Conservation (phyloP, 176 grass and related monocot species). For the Cymbopogon citratus region DNA sequence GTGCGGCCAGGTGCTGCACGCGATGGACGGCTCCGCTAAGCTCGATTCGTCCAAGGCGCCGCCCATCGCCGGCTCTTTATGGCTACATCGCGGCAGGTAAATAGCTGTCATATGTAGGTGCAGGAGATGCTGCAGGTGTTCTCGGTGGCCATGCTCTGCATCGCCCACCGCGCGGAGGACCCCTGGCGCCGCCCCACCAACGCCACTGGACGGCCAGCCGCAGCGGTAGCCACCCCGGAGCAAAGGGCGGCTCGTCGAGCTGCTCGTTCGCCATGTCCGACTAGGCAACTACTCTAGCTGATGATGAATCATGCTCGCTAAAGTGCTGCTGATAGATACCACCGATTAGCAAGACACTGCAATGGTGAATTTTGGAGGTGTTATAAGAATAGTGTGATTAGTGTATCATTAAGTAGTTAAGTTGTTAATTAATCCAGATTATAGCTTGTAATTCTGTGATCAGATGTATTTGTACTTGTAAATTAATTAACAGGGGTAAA, state of each 20-base stretch:
- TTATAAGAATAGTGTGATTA: slow-evolving; percentile 36
- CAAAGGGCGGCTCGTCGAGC: slow-evolving; percentile 56
- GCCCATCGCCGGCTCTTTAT: slow-evolving; percentile 72
- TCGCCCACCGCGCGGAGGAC: slow-evolving; percentile 58
- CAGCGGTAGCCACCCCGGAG: slow-evolving; percentile 29
- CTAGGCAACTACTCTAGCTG: slow-evolving; percentile 46
- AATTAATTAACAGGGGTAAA: slow-evolving; percentile 48
- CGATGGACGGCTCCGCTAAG: slow-evolving; percentile 25
- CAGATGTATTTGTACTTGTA: slow-evolving; percentile 43
- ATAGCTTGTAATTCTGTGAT: slow-evolving; percentile 11
- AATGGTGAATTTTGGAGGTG: slow-evolving; percentile 19
- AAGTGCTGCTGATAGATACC: slow-evolving; percentile 19
- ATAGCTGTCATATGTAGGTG: neutral
- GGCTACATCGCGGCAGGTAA: slow-evolving; percentile 91
- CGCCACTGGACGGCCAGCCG: neutral
- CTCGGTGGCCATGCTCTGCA: slow-evolving; percentile 58
- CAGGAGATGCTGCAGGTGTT: slow-evolving; percentile 89
- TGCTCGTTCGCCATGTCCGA: slow-evolving; percentile 92
- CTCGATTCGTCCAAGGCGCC: slow-evolving; percentile 25
- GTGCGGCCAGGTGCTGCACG: too few relatives aligned
- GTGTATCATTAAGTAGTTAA: slow-evolving; percentile 20
- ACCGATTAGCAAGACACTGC: neutral
- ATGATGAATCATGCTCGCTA: neutral
- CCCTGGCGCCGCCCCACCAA: slow-evolving; percentile 15
- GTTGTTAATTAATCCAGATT: slow-evolving; percentile 23